phyloP scores from a whole-genome alignment of 2,329 filamentous ascomycete genomes.

The Hymenoscyphus scutula region DNA sequence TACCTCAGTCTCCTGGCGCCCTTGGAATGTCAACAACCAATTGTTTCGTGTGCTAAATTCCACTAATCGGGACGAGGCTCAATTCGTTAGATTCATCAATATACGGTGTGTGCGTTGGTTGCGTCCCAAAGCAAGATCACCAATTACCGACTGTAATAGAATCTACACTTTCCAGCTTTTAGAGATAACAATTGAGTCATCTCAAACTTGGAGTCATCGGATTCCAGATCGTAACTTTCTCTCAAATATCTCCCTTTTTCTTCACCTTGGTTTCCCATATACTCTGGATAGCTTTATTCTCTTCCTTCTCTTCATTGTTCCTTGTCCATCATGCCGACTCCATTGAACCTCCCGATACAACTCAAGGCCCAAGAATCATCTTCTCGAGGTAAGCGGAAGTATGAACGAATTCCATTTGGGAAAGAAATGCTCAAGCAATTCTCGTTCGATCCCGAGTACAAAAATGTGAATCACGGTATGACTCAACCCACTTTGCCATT shows the following conservation, averaged over 20 bases:
- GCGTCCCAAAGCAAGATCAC: background rate
- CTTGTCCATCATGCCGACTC: background rate
- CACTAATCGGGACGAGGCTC: background rate
- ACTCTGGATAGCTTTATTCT: background rate
- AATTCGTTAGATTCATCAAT: background rate
- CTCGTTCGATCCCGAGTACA: conserved; percentile 34
- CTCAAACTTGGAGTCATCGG: background rate
- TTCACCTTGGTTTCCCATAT: background rate
- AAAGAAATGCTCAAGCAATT: conserved; percentile 38
- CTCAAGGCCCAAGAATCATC: conserved; percentile 25
- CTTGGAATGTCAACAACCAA: background rate
- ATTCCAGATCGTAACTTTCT: background rate
- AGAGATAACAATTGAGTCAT: background rate
- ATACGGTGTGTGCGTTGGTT: too few relatives aligned
- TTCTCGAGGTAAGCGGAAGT: conserved; percentile 18
- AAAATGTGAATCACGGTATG: conserved; percentile 39
- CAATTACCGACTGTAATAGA: background rate
- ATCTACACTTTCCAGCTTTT: background rate
- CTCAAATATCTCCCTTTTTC: too few relatives aligned
- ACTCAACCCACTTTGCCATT: background rate
- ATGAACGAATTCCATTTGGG: conserved; percentile 33
- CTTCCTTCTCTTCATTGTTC: background rate
- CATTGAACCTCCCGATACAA: conserved; percentile 8
- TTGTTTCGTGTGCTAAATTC: background rate
- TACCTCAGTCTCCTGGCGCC: background rate